phyloP scores from a whole-genome alignment of 2,329 filamentous ascomycete genomes.

The Thelonectria discophora region DNA sequence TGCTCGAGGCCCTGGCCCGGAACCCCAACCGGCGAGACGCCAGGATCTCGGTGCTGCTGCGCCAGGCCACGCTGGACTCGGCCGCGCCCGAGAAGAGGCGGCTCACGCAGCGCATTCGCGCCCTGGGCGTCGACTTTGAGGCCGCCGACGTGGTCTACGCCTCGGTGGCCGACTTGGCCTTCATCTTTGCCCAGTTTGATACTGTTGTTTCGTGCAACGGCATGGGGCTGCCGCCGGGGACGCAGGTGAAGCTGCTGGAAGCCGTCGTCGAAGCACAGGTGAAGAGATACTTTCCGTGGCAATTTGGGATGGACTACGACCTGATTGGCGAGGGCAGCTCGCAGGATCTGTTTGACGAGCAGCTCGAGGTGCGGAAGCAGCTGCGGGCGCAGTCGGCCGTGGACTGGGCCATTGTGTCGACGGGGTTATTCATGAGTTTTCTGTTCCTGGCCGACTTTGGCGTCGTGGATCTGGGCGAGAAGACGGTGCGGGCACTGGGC shows the following conservation, averaged over 20 bases:
- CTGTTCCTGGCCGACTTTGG: slow-evolving; percentile 71
- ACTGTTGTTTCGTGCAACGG: slow-evolving; percentile 69
- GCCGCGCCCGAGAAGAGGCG: slow-evolving; percentile 49
- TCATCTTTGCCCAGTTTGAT: slow-evolving; percentile 57
- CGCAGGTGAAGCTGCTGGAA: slow-evolving; percentile 64
- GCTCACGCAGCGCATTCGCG: slow-evolving; percentile 46
- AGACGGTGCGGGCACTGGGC: slow-evolving; percentile 63
- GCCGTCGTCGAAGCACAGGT: slow-evolving; percentile 63
- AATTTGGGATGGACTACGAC: slow-evolving; percentile 79
- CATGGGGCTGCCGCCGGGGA: slow-evolving; percentile 63
- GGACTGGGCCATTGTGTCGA: slow-evolving; percentile 72
- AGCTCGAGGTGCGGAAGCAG: slow-evolving; percentile 64
- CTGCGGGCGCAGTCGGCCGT: slow-evolving; percentile 58
- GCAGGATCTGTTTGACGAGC: slow-evolving; percentile 74
- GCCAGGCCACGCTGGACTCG: slow-evolving; percentile 56
- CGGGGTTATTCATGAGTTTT: slow-evolving; percentile 76
- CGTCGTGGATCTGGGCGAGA: slow-evolving; percentile 60
- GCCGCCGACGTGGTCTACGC: slow-evolving; percentile 55
- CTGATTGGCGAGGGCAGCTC: slow-evolving; percentile 64
- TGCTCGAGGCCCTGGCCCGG: slow-evolving; percentile 60
- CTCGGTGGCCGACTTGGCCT: slow-evolving; percentile 49
- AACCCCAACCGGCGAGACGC: slow-evolving; percentile 54
- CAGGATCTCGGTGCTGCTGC: slow-evolving; percentile 61
- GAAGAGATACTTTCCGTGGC: slow-evolving; percentile 72
- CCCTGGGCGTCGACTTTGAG: slow-evolving; percentile 53